Evolutionary conservation across 352 stramenopile species (phyloP), one percentile per base, ranked within the genome.

Genomic region (Globisporangium barbulae): DNA sequence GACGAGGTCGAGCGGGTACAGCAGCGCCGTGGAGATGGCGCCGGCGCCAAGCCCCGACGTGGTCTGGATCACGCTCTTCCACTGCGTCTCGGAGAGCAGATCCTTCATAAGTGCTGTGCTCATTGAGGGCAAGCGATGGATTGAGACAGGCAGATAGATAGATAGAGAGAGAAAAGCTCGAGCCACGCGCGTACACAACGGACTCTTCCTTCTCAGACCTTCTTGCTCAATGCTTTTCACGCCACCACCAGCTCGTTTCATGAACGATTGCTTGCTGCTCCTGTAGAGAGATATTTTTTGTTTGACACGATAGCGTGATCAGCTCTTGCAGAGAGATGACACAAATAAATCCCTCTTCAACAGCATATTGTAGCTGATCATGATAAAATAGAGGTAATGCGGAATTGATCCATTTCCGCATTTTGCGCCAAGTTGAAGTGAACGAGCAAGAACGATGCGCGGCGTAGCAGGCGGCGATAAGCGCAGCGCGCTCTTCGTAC

Each of bases 1-100:
- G 60, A 99, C 89, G 37, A 99, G 84, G 64, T 99, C 97, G 42
- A 99, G 72, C 52, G 97, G 97, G 71, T 99, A 98, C 31, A 99
- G 74, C 55, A 93, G 61, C 41, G 83, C 76, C 19, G 88, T 96
- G 37, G 85, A 93, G 37, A 94, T 78, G 41, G 85, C 85, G 28
- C 88, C 88, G 8, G 87, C 88, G 42, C 83, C 79, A 21, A 96
- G 70, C 0, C 88, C 88, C 19, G 83, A 85, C 28, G 75, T 70
- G 22, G 84, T 80, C 70, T 89, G 69, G 57, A 92, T 84, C 53
- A 85, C 82, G 56, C 77, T 79, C 49, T 71, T 74, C 83, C 81
- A 90, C 68, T 90, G 83, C 55, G 78, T 71, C 42, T 89, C 73
- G 6, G 63, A 75, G 58, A 91, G 71, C 47, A 91, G 53, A 30